Base-by-base conservation (phyloP, 345 rosid genomes). In the Rhizophora apiculata region DNA sequence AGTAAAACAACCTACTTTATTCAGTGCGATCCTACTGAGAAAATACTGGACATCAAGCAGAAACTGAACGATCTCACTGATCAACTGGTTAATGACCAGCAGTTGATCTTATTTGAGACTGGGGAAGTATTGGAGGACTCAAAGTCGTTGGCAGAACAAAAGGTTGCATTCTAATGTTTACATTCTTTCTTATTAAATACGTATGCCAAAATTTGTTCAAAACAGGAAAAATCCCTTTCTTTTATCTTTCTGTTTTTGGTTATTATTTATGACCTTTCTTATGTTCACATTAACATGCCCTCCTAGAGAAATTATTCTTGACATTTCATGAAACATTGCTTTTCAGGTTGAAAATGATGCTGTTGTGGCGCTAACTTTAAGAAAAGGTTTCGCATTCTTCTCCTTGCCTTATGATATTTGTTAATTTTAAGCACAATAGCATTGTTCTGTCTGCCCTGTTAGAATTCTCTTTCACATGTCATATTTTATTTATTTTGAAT, bases 321-420 rank as follows among this genome's bases (percentile, higher is more conserved):
- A 62, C 10, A 29, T 7, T 36, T 1, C 62, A 13, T 20, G 24
- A 54, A 8, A 46, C 30, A 11, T 63, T 16, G 69, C 56, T 78
- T 74, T 84, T 58, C 89, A 94, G 98, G 96, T 95, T 75, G 97
- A 88, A 83, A 95, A 95, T 75, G 99, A 95, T 78, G 92, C 91
- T 48, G 87, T 90, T 37, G 90, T 95, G 75, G 97, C 96, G 62
- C 77, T 95, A 79, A 84, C 97, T 29, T 81, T 92, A 74, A 87
- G 89, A 77, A 92, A 88, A 92, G 96, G 97, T 92, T 60, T 34
- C 54, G 52, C 18, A 36, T 54, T 74, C 70, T 54, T 24, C 31
- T 63, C 69, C 81, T 46, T 37, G 37, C 9, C 9, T 34, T 70
- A 67, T 63, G 60, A 51, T 65, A 6, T 18, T 21, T 22, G 10